Percentiles rank a stretch among this genome's conserved stretches.
phyloP scores from a whole-genome alignment of 805 yeast genomes.

The Teunomyces stri region DNA sequence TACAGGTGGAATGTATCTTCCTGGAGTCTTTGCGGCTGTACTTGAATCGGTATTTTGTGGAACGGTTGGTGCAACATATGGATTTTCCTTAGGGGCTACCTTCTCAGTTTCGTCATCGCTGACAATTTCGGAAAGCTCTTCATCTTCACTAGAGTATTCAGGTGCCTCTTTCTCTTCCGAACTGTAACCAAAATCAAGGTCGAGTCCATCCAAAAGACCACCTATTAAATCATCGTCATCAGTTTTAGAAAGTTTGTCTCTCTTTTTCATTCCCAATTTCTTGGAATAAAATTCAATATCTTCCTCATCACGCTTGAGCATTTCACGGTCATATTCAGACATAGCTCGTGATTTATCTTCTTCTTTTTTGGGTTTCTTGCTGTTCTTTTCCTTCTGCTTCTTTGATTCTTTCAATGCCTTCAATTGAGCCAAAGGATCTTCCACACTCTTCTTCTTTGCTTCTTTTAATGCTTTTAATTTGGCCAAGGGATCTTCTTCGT shows the following conservation, averaged over 20 bases:
- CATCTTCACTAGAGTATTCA: conserved; percentile 16
- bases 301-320: conserved; percentile 61
- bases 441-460: conserved; percentile 9
- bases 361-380: conserved; percentile 6
- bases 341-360: conserved; percentile 10
- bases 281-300: conserved; percentile 83
- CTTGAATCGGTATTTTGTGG: conserved; percentile 11
- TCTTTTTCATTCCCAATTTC: conserved; percentile 63
- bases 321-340: conserved; percentile 46
- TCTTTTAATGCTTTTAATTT: conserved; percentile 20
- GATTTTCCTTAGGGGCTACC: conserved; percentile 57
- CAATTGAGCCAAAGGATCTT: conserved; percentile 4
- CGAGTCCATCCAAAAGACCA: conserved; percentile 79
- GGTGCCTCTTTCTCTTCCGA: conserved; percentile 29
- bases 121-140: conserved; percentile 6
- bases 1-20: conserved; percentile 83
- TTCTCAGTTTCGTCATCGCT: conserved; percentile 22
- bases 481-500: conserved; percentile 22
- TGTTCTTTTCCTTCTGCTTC: conserved; percentile 9
- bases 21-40: conserved; percentile 20
- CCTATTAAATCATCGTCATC: conserved; percentile 77
- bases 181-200: conserved; percentile 39
- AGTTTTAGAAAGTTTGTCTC: conserved; percentile 41
- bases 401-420: conserved; percentile 10
- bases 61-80: conserved; percentile 60